phyloP scores from a whole-genome alignment of 495 filamentous ascomycete species.

The Penicillium argentinense region DNA sequence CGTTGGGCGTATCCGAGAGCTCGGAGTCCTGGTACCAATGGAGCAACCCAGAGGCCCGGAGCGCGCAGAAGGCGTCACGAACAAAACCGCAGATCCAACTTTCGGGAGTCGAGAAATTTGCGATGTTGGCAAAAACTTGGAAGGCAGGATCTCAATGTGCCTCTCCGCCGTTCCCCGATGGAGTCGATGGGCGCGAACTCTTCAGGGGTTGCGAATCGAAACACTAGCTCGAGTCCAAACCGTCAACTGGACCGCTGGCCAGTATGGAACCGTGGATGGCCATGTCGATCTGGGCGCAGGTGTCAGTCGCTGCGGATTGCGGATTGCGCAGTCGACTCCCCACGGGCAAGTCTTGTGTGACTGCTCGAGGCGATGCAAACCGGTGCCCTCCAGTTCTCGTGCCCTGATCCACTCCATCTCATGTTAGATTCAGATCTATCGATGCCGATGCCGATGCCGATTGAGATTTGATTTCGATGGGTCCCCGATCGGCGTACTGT shows the following conservation, averaged over 20 bases:
- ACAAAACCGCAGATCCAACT: conserved; percentile 2
- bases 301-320: not conserved
- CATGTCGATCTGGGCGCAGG: not conserved
- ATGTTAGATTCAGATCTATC: conserved; percentile 22
- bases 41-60: not conserved
- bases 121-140: not conserved
- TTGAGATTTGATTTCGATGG: conserved; percentile 7
- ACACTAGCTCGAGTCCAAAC: conserved; percentile 3
- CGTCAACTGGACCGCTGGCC: too few relatives aligned
- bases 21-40: not conserved
- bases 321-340: not conserved
- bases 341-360: not conserved
- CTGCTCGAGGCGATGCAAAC: not conserved
- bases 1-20: conserved; percentile 12
- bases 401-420: conserved; percentile 8
- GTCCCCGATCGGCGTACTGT: conserved; percentile 12
- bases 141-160: conserved; percentile 1
- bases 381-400: not conserved
- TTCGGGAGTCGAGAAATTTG: not conserved
- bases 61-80: not conserved
- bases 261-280: not conserved
- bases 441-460: conserved; percentile 18
- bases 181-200: not conserved
- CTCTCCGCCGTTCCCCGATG: conserved; percentile 3
- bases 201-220: conserved; percentile 10